Percentiles rank a stretch among this genome's conserved stretches.
Evolutionary conservation across 2,329 filamentous ascomycete species (phyloP).

Genomic region (Alternaria incomplexa): DNA sequence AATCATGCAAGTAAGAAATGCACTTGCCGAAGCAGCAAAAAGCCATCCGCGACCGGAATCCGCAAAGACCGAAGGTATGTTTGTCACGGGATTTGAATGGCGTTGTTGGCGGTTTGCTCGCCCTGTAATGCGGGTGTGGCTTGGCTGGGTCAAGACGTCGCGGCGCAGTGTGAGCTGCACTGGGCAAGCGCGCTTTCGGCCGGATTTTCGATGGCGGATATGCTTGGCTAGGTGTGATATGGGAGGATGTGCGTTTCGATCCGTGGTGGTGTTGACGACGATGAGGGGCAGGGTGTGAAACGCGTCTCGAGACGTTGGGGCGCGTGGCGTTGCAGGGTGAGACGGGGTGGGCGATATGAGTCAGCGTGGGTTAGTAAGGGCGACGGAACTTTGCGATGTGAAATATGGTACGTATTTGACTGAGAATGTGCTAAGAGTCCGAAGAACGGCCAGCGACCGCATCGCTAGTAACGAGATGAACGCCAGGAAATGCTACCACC

Average conservation of each 20-base stretch:
- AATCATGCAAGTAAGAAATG: neutral
- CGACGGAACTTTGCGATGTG: neutral
- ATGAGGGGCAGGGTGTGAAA: neutral
- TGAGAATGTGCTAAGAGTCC: neutral
- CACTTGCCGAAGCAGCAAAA: neutral
- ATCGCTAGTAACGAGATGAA: neutral
- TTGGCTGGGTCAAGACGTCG: constrained; percentile 9
- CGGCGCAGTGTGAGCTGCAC: neutral
- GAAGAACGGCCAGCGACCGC: neutral
- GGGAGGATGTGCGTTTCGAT: neutral
- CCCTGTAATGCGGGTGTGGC: neutral
- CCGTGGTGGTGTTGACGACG: neutral
- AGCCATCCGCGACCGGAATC: neutral
- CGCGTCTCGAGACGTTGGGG: neutral
- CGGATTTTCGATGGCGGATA: neutral
- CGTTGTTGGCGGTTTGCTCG: neutral
- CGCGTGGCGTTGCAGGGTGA: constrained; percentile 5
- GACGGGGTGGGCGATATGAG: neutral
- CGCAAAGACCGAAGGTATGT: neutral
- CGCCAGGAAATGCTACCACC: constrained; percentile 8
- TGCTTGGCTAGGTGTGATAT: neutral
- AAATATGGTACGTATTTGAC: neutral
- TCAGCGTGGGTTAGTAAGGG: neutral
- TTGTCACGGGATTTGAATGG: neutral
- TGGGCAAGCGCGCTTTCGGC: neutral